Evolutionary conservation across 805 yeast genomes (phyloP).

Genomic region (Lipomyces yamadae): DNA sequence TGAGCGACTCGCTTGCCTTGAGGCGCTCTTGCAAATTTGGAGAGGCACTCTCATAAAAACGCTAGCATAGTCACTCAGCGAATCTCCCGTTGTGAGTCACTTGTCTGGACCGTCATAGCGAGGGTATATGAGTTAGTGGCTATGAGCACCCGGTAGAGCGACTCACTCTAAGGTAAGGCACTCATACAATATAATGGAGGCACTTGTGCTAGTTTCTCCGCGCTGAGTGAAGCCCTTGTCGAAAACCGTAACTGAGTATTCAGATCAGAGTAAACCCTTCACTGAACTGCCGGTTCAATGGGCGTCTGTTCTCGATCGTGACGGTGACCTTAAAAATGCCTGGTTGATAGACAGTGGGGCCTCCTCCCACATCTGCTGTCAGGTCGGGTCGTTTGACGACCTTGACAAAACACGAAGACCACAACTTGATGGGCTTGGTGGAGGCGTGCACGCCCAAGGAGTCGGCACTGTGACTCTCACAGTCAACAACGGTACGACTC

Average conservation of each 20-base stretch:
- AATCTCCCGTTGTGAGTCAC: constrained; percentile 4
- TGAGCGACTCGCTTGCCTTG: constrained; percentile 2
- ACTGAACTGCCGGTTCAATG: too few species aligned
- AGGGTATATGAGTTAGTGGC: background rate
- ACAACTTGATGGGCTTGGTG: background rate
- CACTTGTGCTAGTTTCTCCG: constrained; percentile 3
- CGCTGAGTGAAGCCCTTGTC: background rate
- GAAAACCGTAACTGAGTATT: background rate
- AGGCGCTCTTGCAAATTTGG: background rate
- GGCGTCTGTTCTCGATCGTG: background rate
- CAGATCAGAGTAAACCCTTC: too few species aligned
- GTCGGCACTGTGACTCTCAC: background rate
- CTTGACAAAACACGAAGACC: background rate
- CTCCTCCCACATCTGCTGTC: background rate
- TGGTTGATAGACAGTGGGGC: background rate
- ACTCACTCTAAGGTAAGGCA: constrained; percentile 10
- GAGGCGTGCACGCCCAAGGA: background rate
- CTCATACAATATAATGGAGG: constrained; percentile 9
- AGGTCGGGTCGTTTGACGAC: background rate
- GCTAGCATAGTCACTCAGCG: background rate
- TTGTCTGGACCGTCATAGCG: constrained; percentile 5
- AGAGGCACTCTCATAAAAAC: constrained; percentile 4
- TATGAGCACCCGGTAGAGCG: constrained; percentile 3
- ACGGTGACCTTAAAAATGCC: background rate
- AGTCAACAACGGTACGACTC: background rate